Evolutionary conservation across 169 alveolate species (phyloP), one percentile per base, ranked within the genome.

Genomic region (Besnoitia besnoiti): DNA sequence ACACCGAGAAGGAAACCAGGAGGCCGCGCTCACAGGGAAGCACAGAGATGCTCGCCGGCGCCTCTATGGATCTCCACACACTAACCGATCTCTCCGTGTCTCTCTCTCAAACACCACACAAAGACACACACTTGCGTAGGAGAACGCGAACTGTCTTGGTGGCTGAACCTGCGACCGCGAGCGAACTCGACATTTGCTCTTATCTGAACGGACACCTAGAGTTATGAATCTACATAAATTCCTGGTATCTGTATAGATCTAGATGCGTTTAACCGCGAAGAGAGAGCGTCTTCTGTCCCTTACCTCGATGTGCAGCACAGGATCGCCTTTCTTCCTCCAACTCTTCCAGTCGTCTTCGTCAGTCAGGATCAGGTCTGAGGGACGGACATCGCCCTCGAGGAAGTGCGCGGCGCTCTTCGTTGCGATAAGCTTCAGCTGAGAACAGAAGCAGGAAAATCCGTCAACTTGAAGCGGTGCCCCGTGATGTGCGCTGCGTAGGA

Each of bases 271-370:
- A 67, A 30, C 12, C 37, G 30, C 40, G 51, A 14, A 76, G 85
- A 42, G 3, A 42, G 24, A 14, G 40, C 14, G 14, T 5, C 61
- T 40, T 76, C 59, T 16, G 49, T 37, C 42, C 7, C 33, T 24
- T 42, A 90, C 93, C 90, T 91, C 92, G 33, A 92, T 92, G 59
- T 92, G 94, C 40, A 92, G 89, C 35, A 92, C 92, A 33, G 91
- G 84, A 39, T 92, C 94, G 27, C 94, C 94, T 21, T n/a, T 19
- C 37, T 50, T n/a, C 62, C 50, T 91, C 94, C 94, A 91, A 35
- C 30, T 21, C n/a, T 7, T 73, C 94, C 94, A 92, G 77, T 92
- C 94, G 30, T 80, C 89, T 35, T 82, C 92, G 75, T 92, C 94
- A n/a, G n/a, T n/a, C 30, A n/a, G 49, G 59, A 77, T 2, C 7